phyloP scores from a whole-genome alignment of 345 rosid genomes.

The Arabis hirsuta region DNA sequence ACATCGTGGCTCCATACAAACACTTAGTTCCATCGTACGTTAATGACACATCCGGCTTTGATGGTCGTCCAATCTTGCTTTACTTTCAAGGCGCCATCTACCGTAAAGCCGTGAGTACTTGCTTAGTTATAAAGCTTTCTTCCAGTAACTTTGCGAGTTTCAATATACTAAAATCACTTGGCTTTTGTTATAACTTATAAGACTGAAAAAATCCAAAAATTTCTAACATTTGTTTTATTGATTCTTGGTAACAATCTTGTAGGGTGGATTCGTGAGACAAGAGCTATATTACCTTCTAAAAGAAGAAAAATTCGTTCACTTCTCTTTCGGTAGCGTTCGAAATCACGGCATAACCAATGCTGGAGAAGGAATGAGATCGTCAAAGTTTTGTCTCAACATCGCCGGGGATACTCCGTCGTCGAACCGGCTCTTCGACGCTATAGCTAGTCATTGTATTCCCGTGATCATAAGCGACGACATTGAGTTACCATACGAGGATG shows the following conservation, averaged over 20 bases:
- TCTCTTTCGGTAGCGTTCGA: slow-evolving; percentile 76
- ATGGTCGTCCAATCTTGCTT: slow-evolving; percentile 72
- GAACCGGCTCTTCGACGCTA: slow-evolving; percentile 94
- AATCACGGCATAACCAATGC: slow-evolving; percentile 73
- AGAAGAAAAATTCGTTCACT: slow-evolving; percentile 85
- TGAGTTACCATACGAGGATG: slow-evolving; percentile 91
- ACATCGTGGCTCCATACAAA: slow-evolving; percentile 90
- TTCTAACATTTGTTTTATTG: too few relatives aligned
- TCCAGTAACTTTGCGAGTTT: not conserved
- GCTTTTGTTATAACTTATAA: too few relatives aligned
- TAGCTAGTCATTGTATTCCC: slow-evolving; percentile 92
- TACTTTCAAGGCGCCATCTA: slow-evolving; percentile 97
- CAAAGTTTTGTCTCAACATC: slow-evolving; percentile 93
- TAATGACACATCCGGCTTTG: slow-evolving; percentile 70
- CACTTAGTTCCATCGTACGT: slow-evolving; percentile 65
- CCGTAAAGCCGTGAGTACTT: slow-evolving; percentile 79
- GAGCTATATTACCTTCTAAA: slow-evolving; percentile 74
- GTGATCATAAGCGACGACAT: slow-evolving; percentile 92
- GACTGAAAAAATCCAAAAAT: too few relatives aligned
- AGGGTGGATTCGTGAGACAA: slow-evolving; percentile 92
- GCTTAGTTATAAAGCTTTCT: not conserved
- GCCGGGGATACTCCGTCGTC: slow-evolving; percentile 99
- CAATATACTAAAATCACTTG: too few relatives aligned
- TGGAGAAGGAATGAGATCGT: slow-evolving; percentile 74
- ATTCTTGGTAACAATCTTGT: slow-evolving; percentile 6